Evolutionary conservation across 108 stramenopile genomes (phyloP).

Genomic region (Mediolabrus comicus): DNA sequence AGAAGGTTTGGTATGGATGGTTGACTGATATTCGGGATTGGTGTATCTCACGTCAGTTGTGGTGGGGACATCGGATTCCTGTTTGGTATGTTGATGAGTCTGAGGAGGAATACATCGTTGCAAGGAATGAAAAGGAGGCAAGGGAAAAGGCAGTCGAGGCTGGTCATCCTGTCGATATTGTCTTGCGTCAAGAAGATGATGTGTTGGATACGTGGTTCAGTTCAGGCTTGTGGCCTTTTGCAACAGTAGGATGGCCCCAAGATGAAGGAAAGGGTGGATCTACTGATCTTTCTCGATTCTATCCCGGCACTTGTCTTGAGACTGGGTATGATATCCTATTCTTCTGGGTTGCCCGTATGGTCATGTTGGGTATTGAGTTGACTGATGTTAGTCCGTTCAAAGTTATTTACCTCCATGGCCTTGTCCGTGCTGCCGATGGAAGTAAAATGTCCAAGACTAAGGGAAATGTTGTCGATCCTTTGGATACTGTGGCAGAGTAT

Average conservation of each 20-base stretch:
- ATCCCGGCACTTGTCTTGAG: slow-evolving; percentile 94
- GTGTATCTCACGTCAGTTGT: slow-evolving; percentile 94
- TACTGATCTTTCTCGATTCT: slow-evolving; percentile 85
- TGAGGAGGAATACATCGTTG: slow-evolving; percentile 83
- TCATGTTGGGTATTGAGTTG: slow-evolving; percentile 95
- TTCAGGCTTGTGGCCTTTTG: slow-evolving; percentile 97
- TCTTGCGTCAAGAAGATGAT: slow-evolving; percentile 92
- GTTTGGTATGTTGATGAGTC: slow-evolving; percentile 88
- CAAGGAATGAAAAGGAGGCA: slow-evolving; percentile 86
- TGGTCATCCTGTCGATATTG: slow-evolving; percentile 63
- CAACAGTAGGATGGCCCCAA: slow-evolving; percentile 93
- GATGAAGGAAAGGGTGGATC: slow-evolving; percentile 53
- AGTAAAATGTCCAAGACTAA: slow-evolving; percentile 99
- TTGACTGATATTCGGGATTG: slow-evolving; percentile 93
- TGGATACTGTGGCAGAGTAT: slow-evolving; percentile 92
- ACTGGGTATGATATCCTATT: slow-evolving; percentile 99
- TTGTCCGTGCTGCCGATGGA: slow-evolving; percentile 94
- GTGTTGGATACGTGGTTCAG: slow-evolving; percentile 98
- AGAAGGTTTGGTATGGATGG: slow-evolving; percentile 94
- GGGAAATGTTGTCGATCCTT: slow-evolving; percentile 98
- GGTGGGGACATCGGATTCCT: slow-evolving; percentile 98
- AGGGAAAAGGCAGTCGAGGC: slow-evolving; percentile 60
- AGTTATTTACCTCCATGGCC: slow-evolving; percentile 91
- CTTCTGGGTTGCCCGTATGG: slow-evolving; percentile 99
- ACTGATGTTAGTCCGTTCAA: slow-evolving; percentile 93